Percentiles rank a stretch among this genome's conserved stretches.
phyloP scores from a whole-genome alignment of 108 stramenopile genomes.

The Cyclotella cryptica region DNA sequence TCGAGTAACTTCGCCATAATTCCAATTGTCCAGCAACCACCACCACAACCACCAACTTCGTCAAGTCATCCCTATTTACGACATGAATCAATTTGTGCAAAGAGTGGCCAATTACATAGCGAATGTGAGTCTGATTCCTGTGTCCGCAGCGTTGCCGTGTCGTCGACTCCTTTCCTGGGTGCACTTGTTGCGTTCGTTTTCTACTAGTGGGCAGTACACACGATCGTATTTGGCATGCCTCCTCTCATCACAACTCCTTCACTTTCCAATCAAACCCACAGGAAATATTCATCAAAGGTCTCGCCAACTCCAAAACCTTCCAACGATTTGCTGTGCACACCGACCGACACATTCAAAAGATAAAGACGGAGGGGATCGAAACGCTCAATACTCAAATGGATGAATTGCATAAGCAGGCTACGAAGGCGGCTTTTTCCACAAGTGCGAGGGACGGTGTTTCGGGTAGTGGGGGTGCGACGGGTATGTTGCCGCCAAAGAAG shows the following conservation, averaged over 20 bases:
- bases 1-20: background rate
- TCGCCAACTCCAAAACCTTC: slow-evolving; percentile 85
- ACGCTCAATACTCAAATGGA: slow-evolving; percentile 66
- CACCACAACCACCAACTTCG: background rate
- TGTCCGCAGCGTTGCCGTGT: too few relatives aligned
- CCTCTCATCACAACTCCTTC: background rate
- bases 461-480: background rate
- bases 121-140: slow-evolving; percentile 73
- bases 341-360: slow-evolving; percentile 65
- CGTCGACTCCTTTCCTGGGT: too few relatives aligned
- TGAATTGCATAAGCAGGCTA: slow-evolving; percentile 65
- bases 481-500: slow-evolving; percentile 51
- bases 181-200: too few relatives aligned
- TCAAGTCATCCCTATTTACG: background rate
- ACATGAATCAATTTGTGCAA: slow-evolving; percentile 72
- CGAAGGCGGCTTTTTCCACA: slow-evolving; percentile 26
- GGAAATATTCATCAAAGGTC: slow-evolving; percentile 86
- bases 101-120: slow-evolving; percentile 81
- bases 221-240: background rate
- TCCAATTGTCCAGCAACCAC: background rate
- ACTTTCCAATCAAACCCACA: slow-evolving; percentile 7
- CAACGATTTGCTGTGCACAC: slow-evolving; percentile 85
- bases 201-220: too few relatives aligned
- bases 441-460: slow-evolving; percentile 21
- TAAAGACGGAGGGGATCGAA: slow-evolving; percentile 76